phyloP scores from a whole-genome alignment of 192 early-diverging fungal species.

The Dissophora globulifera region DNA sequence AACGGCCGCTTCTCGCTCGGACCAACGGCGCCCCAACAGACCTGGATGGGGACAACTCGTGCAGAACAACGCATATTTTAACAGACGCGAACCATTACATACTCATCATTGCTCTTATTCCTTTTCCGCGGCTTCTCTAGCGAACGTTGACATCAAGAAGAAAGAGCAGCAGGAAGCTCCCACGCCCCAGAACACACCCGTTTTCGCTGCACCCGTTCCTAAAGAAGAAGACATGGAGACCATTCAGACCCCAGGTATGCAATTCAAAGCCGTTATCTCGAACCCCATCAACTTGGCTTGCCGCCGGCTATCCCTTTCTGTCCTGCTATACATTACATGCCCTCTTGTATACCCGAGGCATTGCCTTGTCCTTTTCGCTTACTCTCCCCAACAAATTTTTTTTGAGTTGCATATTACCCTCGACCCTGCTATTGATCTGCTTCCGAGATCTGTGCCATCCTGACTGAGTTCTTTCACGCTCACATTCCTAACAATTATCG shows the following conservation, averaged over 20 bases:
- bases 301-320: neutral
- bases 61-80: too few species aligned
- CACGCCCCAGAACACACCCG: constrained; percentile 71
- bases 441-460: too few species aligned
- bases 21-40: too few species aligned
- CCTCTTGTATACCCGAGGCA: too few species aligned
- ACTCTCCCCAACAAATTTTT: constrained; percentile 19
- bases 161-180: constrained; percentile 65
- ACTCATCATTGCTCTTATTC: too few species aligned
- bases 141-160: constrained; percentile 69
- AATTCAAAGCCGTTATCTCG: neutral
- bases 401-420: constrained; percentile 7
- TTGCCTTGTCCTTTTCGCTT: neutral
- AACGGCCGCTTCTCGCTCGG: too few species aligned
- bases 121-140: too few species aligned
- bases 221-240: constrained; percentile 43
- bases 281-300: neutral
- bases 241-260: constrained; percentile 51
- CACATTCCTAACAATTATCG: constrained; percentile 7
- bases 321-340: neutral
- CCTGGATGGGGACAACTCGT: too few species aligned
- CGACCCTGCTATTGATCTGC: neutral
- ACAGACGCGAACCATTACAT: too few species aligned
- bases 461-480: too few species aligned
- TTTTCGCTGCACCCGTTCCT: constrained; percentile 64